phyloP scores from a whole-genome alignment of 768 basidiomycete species.

The Pulveroboletus ravenelii region DNA sequence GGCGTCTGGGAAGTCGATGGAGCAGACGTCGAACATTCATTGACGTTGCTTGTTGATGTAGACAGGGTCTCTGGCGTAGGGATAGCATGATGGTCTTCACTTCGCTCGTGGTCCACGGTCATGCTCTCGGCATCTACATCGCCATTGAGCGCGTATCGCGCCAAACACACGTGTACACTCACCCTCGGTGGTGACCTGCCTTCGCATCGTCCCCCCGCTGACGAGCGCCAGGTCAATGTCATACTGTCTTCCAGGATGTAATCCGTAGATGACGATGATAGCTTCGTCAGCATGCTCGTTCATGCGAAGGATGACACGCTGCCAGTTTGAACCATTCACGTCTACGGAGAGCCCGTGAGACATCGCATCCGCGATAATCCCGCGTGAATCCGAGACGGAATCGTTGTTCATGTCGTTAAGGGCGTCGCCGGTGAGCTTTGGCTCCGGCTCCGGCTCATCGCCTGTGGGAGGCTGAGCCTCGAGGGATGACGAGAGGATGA shows the following conservation, averaged over 20 bases:
- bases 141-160: slow-evolving; percentile 5
- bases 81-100: slow-evolving; percentile 14
- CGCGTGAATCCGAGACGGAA: slow-evolving; percentile 30
- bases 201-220: slow-evolving; percentile 54
- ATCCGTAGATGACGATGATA: slow-evolving; percentile 84
- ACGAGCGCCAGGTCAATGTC: slow-evolving; percentile 82
- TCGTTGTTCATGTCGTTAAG: slow-evolving; percentile 36
- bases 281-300: slow-evolving; percentile 83
- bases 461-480: slow-evolving; percentile 23
- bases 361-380: slow-evolving; percentile 61
- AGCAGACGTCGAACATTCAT: slow-evolving; percentile 13
- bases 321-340: slow-evolving; percentile 77
- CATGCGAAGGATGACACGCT: slow-evolving; percentile 71
- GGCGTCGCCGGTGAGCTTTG: slow-evolving; percentile 29
- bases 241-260: slow-evolving; percentile 85
- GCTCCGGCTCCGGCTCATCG: slow-evolving; percentile 25
- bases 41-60: slow-evolving; percentile 27
- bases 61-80: slow-evolving; percentile 12
- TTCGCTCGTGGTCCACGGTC: slow-evolving; percentile 19
- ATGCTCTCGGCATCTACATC: slow-evolving; percentile 20
- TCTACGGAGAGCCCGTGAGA: slow-evolving; percentile 73
- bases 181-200: slow-evolving; percentile 68
- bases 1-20: slow-evolving; percentile 28
- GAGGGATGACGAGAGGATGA: slow-evolving; percentile 58
- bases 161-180: slow-evolving; percentile 19